phyloP scores from a whole-genome alignment of 106 monocot genomes.

The Agapanthus africanus region DNA sequence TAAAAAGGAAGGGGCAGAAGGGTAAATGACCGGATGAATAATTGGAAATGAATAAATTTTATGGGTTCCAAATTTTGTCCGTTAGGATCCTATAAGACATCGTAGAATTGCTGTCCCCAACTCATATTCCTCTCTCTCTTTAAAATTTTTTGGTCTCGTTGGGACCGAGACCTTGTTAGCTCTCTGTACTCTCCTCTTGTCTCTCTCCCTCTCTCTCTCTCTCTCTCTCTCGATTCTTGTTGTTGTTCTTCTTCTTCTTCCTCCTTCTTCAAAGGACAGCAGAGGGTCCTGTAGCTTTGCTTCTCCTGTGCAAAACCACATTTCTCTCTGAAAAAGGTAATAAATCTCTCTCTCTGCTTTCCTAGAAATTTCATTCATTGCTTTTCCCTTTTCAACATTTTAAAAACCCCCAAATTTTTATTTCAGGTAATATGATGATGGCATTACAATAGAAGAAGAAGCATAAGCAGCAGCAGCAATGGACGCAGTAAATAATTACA shows the following conservation, averaged over 20 bases:
- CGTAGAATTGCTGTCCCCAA: not conserved
- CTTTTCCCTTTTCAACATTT: not conserved
- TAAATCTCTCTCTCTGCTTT: not conserved
- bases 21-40: not conserved
- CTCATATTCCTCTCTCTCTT: not conserved
- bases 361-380: not conserved
- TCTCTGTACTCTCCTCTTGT: not conserved
- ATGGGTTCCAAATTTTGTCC: not conserved
- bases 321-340: not conserved
- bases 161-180: no score
- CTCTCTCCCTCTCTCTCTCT: not conserved
- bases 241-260: not conserved
- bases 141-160: no score
- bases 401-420: conserved; percentile 4
- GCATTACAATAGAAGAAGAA: no score
- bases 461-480: not conserved
- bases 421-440: not conserved
- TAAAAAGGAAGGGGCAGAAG: not conserved
- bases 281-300: not conserved
- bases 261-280: not conserved
- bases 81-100: not conserved
- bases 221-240: not conserved
- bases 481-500: not conserved
- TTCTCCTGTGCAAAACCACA: not conserved
- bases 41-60: not conserved